Evolutionary conservation across 257 asterid species (phyloP), one percentile per base, ranked within the genome.

Genomic region (Anisodus acutangulus): DNA sequence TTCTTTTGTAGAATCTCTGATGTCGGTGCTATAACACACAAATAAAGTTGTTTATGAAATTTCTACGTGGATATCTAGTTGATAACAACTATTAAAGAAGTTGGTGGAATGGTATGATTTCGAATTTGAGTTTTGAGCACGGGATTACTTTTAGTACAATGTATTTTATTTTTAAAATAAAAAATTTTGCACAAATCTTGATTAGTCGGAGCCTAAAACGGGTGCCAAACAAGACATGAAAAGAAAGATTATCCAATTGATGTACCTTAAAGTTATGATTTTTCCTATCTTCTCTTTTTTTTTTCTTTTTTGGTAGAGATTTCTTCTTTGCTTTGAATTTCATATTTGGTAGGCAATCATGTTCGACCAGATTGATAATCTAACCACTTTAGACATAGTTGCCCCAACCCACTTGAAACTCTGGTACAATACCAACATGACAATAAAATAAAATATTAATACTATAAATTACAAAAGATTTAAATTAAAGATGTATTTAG

Each of bases 341-440:
- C 47, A 51, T 51, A 51, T 76, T 26, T 76, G 81, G 81, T 76
- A 26, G 81, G 11, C 81, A 51, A 76, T 76, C 81, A 76, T 22
- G 15, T 51, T 76, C 47, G 1, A 51, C 15, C 63, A 76, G 59
- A 51, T 6, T 76, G 63, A 76, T 51, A 51, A 12, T 45, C 81
- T 26, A 76, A 76, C 81, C 81, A 51, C 81, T 76, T 3, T 15
- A 22, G 19, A 51, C 41, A 69, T n/a, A 47, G 53, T 69, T 54
- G 78, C 31, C 39, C 79, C 37, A 0, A 17, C 45, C 59, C 81
- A 76, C 81, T 51, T 72, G 59, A 72, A 45, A n/a, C 39, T 17
- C 4, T 49, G 41, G 3, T 19, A 72, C 2, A 69, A 74, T 74
- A 74, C 62, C 22, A 72, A 72, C 13, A 72, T 15, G 26, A 0